phyloP scores from a whole-genome alignment of 768 basidiomycete genomes.

The Mycena rebaudengoi region DNA sequence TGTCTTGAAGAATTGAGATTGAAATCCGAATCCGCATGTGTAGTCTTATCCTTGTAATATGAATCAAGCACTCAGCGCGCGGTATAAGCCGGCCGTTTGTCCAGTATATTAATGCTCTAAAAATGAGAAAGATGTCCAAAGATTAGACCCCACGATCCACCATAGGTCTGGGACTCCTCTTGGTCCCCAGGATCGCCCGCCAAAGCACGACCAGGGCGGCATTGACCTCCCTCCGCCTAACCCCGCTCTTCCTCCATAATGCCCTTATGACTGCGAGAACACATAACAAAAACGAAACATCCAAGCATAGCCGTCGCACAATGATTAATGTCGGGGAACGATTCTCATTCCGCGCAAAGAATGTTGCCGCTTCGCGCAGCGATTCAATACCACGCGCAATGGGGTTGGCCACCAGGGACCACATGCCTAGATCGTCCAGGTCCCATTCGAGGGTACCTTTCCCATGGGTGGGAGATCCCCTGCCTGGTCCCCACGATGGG shows the following conservation, averaged over 20 bases:
- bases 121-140: too few relatives aligned
- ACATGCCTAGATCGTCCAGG: conserved; percentile 84
- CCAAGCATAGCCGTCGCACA: conserved; percentile 78
- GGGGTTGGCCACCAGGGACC: conserved; percentile 78
- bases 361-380: conserved; percentile 59
- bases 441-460: conserved; percentile 61
- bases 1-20: conserved; percentile 55
- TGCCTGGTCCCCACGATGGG: conserved; percentile 47
- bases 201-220: conserved; percentile 73
- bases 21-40: conserved; percentile 10
- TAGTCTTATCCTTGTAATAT: conserved; percentile 22
- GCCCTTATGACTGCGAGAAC: conserved; percentile 65
- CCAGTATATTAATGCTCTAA: too few relatives aligned
- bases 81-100: too few relatives aligned
- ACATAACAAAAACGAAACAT: conserved; percentile 77
- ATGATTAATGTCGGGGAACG: conserved; percentile 74
- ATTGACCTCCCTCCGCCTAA: conserved; percentile 73
- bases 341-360: conserved; percentile 67
- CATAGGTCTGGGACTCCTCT: conserved; percentile 49
- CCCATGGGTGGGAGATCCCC: conserved; percentile 52
- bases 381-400: conserved; percentile 58
- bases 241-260: conserved; percentile 74
- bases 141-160: conserved; percentile 58
- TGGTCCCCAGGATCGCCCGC: conserved; percentile 72
- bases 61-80: background rate